Percentiles rank a stretch among this genome's conserved stretches.
phyloP scores from a whole-genome alignment of 768 basidiomycete genomes.

The Mycena capillaripes region DNA sequence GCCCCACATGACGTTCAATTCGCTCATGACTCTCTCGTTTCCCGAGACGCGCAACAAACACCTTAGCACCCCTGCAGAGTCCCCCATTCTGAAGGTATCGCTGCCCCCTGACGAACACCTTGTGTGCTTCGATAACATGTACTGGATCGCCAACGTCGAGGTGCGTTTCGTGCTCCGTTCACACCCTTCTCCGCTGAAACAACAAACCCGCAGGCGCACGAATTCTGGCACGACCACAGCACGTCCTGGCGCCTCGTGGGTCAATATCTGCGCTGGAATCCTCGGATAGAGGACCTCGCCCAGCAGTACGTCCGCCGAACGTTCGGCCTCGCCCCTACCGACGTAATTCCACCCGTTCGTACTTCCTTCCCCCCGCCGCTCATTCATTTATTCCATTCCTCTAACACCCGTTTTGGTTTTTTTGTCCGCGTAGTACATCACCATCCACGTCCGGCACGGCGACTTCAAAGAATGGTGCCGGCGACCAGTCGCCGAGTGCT shows the following conservation, averaged over 20 bases:
- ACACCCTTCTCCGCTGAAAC: slow-evolving; percentile 40
- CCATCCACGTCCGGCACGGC: slow-evolving; percentile 52
- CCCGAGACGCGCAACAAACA: slow-evolving; percentile 27
- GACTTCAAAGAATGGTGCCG: slow-evolving; percentile 52
- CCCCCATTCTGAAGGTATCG: slow-evolving; percentile 32
- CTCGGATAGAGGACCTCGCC: slow-evolving; percentile 42
- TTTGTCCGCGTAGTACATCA: slow-evolving; percentile 47
- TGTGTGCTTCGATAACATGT: slow-evolving; percentile 42
- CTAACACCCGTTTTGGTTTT: too few relatives aligned
- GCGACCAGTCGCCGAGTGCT: slow-evolving; percentile 45
- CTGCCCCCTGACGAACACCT: slow-evolving; percentile 40
- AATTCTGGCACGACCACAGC: slow-evolving; percentile 42
- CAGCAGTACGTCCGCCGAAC: slow-evolving; percentile 41
- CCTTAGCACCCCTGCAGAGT: slow-evolving; percentile 19
- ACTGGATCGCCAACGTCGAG: slow-evolving; percentile 33
- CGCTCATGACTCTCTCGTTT: slow-evolving; percentile 40
- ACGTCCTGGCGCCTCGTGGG: slow-evolving; percentile 53
- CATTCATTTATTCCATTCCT: too few relatives aligned
- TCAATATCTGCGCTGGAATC: slow-evolving; percentile 47
- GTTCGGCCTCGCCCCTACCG: slow-evolving; percentile 36
- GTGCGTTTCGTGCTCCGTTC: slow-evolving; percentile 22
- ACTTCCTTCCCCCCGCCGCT: not conserved
- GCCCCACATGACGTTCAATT: slow-evolving; percentile 36
- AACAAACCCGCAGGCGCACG: slow-evolving; percentile 12
- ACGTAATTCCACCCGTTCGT: slow-evolving; percentile 41